Conservation (phyloP, 768 basidiomycete genomes). For the Pleurotus eryngii region DNA sequence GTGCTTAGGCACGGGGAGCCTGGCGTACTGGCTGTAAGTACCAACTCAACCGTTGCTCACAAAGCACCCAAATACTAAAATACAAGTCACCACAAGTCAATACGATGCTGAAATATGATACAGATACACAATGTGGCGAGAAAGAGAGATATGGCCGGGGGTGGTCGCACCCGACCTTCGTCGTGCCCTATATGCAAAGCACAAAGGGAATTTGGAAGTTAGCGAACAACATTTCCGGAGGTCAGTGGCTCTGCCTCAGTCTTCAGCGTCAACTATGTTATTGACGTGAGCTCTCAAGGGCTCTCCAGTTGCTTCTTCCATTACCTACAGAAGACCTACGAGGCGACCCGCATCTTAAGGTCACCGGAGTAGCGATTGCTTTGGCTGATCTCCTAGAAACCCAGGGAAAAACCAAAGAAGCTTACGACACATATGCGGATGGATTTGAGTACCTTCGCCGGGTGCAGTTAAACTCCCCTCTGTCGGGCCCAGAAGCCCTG, state of each 20-base stretch:
- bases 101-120: background rate
- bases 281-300: constrained; percentile 50
- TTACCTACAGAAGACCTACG: constrained; percentile 36
- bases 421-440: constrained; percentile 38
- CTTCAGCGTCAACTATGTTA: constrained; percentile 6
- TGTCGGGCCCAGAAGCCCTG: constrained; percentile 29
- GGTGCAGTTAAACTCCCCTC: constrained; percentile 8
- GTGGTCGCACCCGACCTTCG: constrained; percentile 64
- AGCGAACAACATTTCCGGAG: constrained; percentile 51
- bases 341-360: constrained; percentile 57
- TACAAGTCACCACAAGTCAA: background rate
- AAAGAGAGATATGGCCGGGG: constrained; percentile 51
- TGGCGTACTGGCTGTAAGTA: background rate
- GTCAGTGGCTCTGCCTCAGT: constrained; percentile 32
- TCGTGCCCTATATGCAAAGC: constrained; percentile 58
- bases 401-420: constrained; percentile 29
- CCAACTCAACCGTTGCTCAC: background rate
- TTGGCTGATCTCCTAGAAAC: constrained; percentile 56
- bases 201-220: constrained; percentile 49
- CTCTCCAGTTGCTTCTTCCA: constrained; percentile 41
- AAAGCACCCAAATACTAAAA: background rate
- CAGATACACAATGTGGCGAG: constrained; percentile 2
- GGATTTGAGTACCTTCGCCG: constrained; percentile 30
- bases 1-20: background rate
- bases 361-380: constrained; percentile 62